phyloP scores from a whole-genome alignment of 371 early-diverging fungal species.

The Actinomortierella ambigua region DNA sequence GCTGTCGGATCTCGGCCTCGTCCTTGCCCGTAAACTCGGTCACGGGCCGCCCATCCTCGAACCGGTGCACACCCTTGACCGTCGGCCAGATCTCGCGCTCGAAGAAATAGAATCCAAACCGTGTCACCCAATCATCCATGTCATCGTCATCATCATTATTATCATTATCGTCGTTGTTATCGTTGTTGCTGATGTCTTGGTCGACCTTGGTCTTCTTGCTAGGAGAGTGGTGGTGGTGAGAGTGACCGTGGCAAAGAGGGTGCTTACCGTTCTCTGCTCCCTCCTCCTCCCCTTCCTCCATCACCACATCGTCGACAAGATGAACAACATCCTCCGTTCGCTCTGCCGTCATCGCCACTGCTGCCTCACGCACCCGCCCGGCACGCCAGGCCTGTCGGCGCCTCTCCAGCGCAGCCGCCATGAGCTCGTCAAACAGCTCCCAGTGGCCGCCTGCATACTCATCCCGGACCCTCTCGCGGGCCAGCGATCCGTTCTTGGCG shows the following conservation, averaged over 20 bases:
- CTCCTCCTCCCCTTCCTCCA: no score
- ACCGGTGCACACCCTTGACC: constrained; percentile 70
- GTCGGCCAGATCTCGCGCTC: constrained; percentile 82
- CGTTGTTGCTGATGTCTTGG: no score
- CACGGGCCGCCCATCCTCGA: constrained; percentile 55
- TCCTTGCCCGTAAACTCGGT: constrained; percentile 52
- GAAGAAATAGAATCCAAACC: constrained; percentile 74
- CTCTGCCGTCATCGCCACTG: no score
- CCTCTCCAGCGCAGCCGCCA: constrained; percentile 25
- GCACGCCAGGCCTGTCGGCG: constrained; percentile 18
- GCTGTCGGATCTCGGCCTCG: constrained; percentile 14
- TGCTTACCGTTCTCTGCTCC: no score
- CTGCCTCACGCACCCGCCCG: no score
- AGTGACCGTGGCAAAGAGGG: no score
- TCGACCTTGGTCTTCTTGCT: no score
- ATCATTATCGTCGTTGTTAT: no score
- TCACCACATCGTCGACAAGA: no score
- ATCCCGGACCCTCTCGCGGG: constrained; percentile 75
- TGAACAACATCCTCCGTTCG: no score
- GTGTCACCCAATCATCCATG: constrained; percentile 1
- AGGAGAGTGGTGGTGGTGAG: no score
- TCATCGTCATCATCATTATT: no score
- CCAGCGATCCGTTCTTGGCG: constrained; percentile 85
- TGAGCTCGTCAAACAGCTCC: constrained; percentile 58
- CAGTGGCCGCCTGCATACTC: constrained; percentile 57